Evolutionary conservation across 805 yeast genomes (phyloP), one percentile per base, ranked within the genome.

Genomic region (Candida methanosorbosa): DNA sequence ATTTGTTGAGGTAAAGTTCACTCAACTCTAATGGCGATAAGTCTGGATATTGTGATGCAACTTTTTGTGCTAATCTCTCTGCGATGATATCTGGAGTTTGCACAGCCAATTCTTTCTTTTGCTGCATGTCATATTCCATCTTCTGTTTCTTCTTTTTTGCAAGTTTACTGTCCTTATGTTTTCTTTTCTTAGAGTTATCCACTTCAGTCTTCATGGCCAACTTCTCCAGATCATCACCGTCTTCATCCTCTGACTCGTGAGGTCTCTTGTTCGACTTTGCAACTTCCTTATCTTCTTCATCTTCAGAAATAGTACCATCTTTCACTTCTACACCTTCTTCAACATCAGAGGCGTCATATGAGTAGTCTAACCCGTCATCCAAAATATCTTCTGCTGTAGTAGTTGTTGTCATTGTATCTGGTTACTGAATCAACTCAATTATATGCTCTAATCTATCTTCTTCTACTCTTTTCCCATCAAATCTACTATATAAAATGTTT

Each of bases 1-100:
- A 41, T 52, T 73, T 74, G 54, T 69, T 64, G 3, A 70, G 43
- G 47, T 78, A 78, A 34, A 71, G 46, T 32, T 83, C 94, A 16
- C 75, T 63, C 39, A 85, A 65, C 52, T 88, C 96, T 37, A 88
- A 58, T 3, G 85, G 74, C 18, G 94, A 78, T 23, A 84, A 64
- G 41, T 81, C 80, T 12, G 78, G 71, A 48, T 81, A 71, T 40
- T 68, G 63, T 38, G 65, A 69, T 30, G 81, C 63, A n/a, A 82
- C 64, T 41, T 72, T 61, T 8, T 69, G 57, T 19, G 86, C 79
- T 33, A 88, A 64, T 44, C 64, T 72, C 43, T 86, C 94, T 1
- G 80, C 74, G 28, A 88, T 72, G 11, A 70, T 59, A 4, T 73
- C 80, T 0, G 85, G 66, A 5, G 72, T 64, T 44, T 71, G 69